Evolutionary conservation across 164 flowering plant species (phyloP).

Genomic region (Vitis amurensis): DNA sequence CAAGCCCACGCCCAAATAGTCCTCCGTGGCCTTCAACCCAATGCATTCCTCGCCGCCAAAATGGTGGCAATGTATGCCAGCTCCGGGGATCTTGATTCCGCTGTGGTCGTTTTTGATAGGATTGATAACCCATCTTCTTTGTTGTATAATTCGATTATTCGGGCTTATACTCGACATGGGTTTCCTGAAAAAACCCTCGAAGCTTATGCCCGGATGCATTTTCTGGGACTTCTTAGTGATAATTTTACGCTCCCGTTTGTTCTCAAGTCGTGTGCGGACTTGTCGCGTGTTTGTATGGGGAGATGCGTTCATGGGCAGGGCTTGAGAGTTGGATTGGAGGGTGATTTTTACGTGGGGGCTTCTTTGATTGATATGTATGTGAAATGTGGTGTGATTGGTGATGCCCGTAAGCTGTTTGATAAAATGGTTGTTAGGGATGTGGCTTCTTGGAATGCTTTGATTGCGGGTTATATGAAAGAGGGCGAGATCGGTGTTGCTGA

Average conservation of each 20-base stretch:
- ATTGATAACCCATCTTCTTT: conserved; percentile 26
- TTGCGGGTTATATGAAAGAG: conserved; percentile 50
- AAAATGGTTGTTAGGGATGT: conserved; percentile 41
- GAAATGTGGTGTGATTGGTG: conserved; percentile 38
- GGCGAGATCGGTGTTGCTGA: conserved; percentile 35
- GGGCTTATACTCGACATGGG: conserved; percentile 37
- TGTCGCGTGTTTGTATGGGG: conserved; percentile 25
- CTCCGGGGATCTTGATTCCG: conserved; percentile 41
- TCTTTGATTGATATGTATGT: conserved; percentile 58
- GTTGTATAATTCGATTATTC: conserved; percentile 45
- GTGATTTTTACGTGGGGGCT: conserved; percentile 50
- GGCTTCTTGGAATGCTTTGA: conserved; percentile 56
- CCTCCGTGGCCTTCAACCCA: conserved; percentile 42
- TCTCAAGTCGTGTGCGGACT: conserved; percentile 43
- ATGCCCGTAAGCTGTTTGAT: conserved; percentile 42
- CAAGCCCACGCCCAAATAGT: conserved; percentile 51
- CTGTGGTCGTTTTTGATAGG: conserved; percentile 22
- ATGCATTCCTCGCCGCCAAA: conserved; percentile 42
- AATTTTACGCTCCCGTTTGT: conserved; percentile 57
- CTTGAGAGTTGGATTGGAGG: conserved; percentile 37
- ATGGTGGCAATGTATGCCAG: conserved; percentile 67
- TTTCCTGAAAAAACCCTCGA: conserved; percentile 15
- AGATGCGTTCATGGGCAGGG: conserved; percentile 41
- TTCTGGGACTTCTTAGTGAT: conserved; percentile 29
- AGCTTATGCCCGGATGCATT: conserved; percentile 28